Conservation (phyloP, 805 yeast genomes). For the Candida michaelii region DNA sequence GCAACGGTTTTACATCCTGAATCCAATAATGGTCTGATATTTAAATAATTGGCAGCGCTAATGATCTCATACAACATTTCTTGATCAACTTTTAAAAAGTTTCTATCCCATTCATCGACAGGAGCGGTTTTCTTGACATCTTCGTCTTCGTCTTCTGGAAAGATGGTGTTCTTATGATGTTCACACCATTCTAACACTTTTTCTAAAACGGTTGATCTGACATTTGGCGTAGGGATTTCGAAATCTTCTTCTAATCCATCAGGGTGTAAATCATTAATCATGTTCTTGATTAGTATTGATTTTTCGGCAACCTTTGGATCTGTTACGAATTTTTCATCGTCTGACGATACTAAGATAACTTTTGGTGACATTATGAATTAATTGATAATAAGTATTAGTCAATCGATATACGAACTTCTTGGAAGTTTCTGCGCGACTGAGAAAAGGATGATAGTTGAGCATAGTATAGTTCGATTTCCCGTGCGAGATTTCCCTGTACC, state of each 20-base stretch:
- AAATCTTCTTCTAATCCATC: constrained; percentile 68
- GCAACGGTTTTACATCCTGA: constrained; percentile 81
- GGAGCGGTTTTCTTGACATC: constrained; percentile 84
- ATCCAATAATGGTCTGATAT: constrained; percentile 70
- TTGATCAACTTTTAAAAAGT: constrained; percentile 89
- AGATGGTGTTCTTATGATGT: constrained; percentile 78
- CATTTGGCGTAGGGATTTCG: constrained; percentile 89
- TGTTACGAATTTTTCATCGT: constrained; percentile 73
- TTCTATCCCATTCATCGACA: constrained; percentile 92
- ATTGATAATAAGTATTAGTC: background rate
- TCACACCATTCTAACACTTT: constrained; percentile 94
- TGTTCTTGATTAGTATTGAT: constrained; percentile 78
- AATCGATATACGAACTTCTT: background rate
- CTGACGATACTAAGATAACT: constrained; percentile 68
- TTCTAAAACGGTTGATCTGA: constrained; percentile 78
- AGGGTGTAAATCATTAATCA: constrained; percentile 67
- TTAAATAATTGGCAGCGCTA: constrained; percentile 72
- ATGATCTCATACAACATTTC: constrained; percentile 81
- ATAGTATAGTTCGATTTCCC: no score
- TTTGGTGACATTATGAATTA: constrained; percentile 21
- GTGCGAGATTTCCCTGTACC: no score
- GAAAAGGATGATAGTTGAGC: no score
- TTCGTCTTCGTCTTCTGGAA: constrained; percentile 77
- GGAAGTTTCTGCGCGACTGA: background rate
- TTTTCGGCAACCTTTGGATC: constrained; percentile 82